A percentile compares a stretch with the other conserved stretches of the same genome.
Conservation (phyloP, 2,329 filamentous ascomycete species). For the Stachybotrys elegans region DNA sequence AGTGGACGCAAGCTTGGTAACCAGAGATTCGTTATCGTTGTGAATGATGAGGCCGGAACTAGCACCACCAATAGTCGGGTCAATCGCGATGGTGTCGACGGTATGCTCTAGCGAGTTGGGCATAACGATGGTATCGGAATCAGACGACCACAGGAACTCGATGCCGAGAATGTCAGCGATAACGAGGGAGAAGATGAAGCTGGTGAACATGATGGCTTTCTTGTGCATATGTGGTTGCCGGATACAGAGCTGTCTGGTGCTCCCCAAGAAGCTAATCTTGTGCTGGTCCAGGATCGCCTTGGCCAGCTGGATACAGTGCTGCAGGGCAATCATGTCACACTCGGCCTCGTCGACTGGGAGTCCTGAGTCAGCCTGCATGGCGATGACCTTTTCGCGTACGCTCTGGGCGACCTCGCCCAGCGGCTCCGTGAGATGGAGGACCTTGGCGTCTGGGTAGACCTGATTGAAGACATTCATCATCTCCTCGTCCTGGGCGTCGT, state of each 20-base stretch:
- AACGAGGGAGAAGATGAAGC: slow-evolving; percentile 17
- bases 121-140: slow-evolving; percentile 17
- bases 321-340: slow-evolving; percentile 12
- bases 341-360: slow-evolving; percentile 9
- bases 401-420: slow-evolving; percentile 15
- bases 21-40: slow-evolving; percentile 13
- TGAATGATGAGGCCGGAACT: slow-evolving; percentile 18
- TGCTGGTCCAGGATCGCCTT: slow-evolving; percentile 12
- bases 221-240: slow-evolving; percentile 19
- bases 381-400: slow-evolving; percentile 10
- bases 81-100: slow-evolving; percentile 13
- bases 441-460: slow-evolving; percentile 14
- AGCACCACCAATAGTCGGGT: slow-evolving; percentile 16
- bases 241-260: slow-evolving; percentile 14
- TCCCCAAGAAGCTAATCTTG: slow-evolving; percentile 11
- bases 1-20: slow-evolving; percentile 15
- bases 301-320: slow-evolving; percentile 16
- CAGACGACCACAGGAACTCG: slow-evolving; percentile 19
- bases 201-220: slow-evolving; percentile 21
- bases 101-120: slow-evolving; percentile 14
- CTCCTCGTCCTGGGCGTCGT: slow-evolving; percentile 15
- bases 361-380: slow-evolving; percentile 8
- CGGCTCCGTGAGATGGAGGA: slow-evolving; percentile 14
- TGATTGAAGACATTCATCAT: slow-evolving; percentile 18
- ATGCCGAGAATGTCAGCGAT: slow-evolving; percentile 16